phyloP scores from a whole-genome alignment of 2,329 filamentous ascomycete species.

The Rhinocladiella mackenziei region DNA sequence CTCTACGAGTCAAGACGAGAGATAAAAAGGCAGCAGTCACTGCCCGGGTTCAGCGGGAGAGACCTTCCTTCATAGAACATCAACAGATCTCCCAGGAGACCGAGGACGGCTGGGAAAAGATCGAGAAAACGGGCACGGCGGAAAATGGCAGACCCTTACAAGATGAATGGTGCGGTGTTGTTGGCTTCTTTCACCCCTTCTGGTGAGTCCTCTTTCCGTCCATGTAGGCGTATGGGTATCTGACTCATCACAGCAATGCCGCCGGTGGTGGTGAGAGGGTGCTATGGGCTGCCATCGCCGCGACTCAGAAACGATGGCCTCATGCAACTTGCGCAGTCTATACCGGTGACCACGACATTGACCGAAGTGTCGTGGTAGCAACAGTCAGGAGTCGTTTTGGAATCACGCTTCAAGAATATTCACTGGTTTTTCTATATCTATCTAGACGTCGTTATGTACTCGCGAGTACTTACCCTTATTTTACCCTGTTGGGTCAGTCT shows the following conservation, averaged over 20 bases:
- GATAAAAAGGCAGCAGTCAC: slow-evolving; percentile 25
- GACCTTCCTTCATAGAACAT: slow-evolving; percentile 37
- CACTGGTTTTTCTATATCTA: slow-evolving; percentile 84
- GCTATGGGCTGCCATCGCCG: slow-evolving; percentile 89
- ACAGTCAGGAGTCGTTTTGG: slow-evolving; percentile 85
- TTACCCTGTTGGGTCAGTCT: slow-evolving; percentile 92
- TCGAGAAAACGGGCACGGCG: slow-evolving; percentile 51
- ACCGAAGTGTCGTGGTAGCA: slow-evolving; percentile 72
- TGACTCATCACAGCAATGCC: slow-evolving; percentile 64
- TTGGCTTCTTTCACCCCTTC: slow-evolving; percentile 97
- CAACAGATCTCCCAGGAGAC: slow-evolving; percentile 26
- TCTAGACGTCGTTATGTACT: slow-evolving; percentile 83
- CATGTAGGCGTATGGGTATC: slow-evolving; percentile 2
- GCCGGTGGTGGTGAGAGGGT: slow-evolving; percentile 94
- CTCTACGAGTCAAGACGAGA: slow-evolving; percentile 16
- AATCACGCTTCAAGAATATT: slow-evolving; percentile 78
- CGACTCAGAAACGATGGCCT: slow-evolving; percentile 84
- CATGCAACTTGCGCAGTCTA: slow-evolving; percentile 88
- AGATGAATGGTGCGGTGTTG: slow-evolving; percentile 72
- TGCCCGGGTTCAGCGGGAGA: slow-evolving; percentile 16
- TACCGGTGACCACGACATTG: slow-evolving; percentile 87
- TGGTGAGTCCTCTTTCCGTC: slow-evolving; percentile 57
- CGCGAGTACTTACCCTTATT: slow-evolving; percentile 80
- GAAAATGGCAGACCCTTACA: slow-evolving; percentile 43
- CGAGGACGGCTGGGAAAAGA: slow-evolving; percentile 66